These are phyloP conservation scores for Didymosphaeria variabile DNA, from an alignment of 2,329 filamentous ascomycete species.

Conservation along the genomic window DNA sequence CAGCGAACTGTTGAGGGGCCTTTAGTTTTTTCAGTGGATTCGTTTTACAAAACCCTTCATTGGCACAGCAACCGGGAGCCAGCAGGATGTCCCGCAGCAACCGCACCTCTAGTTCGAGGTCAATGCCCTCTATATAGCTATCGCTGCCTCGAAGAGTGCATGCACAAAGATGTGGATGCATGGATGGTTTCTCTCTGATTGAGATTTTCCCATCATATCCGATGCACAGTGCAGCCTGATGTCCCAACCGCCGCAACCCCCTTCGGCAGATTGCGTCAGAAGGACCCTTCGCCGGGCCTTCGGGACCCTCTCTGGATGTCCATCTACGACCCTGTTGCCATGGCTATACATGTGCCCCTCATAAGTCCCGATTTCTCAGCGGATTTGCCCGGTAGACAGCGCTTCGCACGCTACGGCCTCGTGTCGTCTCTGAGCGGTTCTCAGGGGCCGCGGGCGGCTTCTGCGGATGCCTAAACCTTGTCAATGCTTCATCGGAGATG, in stretches of 20 bases:
- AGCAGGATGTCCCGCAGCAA: constrained; percentile 1
- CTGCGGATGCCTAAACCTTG: background rate
- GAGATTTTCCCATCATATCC: background rate
- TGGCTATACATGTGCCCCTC: background rate
- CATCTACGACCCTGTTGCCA: background rate
- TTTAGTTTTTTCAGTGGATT: background rate
- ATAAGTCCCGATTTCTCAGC: background rate
- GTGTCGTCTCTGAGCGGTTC: background rate
- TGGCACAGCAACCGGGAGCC: constrained; percentile 10
- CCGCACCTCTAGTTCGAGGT: background rate
- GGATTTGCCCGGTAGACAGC: background rate
- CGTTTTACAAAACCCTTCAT: constrained; percentile 2
- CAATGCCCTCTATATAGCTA: background rate
- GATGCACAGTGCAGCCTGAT: background rate
- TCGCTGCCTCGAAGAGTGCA: background rate
- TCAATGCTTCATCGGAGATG: constrained; percentile 1
- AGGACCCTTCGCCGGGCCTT: background rate
- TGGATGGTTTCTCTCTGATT: background rate
- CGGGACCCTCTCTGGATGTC: background rate
- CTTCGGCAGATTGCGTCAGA: background rate
- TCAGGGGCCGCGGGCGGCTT: background rate
- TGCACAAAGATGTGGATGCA: background rate
- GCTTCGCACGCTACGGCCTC: background rate
- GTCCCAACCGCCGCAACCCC: background rate
- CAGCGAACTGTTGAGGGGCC: constrained; percentile 3